Percentiles rank a stretch among this genome's conserved stretches.
Conservation (phyloP, 163 green algal species). For the Scenedesmus sp. region DNA sequence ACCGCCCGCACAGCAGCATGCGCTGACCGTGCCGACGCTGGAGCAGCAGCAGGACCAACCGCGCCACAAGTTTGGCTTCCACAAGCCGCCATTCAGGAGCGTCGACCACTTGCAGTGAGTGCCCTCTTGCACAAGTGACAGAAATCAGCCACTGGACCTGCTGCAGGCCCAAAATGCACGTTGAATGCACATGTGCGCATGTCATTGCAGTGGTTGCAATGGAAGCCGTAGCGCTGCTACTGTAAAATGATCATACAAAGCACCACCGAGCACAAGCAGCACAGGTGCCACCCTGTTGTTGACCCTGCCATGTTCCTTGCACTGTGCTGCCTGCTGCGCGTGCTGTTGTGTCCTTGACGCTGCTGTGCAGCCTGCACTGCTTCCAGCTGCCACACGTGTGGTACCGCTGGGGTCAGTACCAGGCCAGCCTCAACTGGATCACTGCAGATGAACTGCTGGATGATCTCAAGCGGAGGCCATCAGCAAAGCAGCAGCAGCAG, state of each 20-base stretch:
- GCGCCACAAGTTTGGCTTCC: conserved; percentile 20
- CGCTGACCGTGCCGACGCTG: not conserved
- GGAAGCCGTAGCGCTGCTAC: no score
- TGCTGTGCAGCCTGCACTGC: conserved; percentile 24
- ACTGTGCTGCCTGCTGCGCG: not conserved
- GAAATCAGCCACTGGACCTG: no score
- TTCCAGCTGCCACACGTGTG: conserved; percentile 23
- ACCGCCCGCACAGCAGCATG: conserved; percentile 6
- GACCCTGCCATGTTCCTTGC: not conserved
- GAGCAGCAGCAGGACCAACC: conserved; percentile 18
- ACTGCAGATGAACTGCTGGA: conserved; percentile 25
- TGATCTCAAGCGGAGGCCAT: not conserved
- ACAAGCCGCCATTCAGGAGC: conserved; percentile 40
- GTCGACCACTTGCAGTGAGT: conserved; percentile 39
- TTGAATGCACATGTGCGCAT: no score
- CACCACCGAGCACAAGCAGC: no score
- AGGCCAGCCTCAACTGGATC: conserved; percentile 3
- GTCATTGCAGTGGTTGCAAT: no score
- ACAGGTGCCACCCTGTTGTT: not conserved
- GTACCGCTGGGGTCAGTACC: conserved; percentile 29
- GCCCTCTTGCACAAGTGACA: no score
- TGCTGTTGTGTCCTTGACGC: not conserved
- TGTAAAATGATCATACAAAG: no score
- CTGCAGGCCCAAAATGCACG: no score
- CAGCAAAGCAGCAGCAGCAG: not conserved